phyloP scores from a whole-genome alignment of 129 eudicot genomes.

The Pittosporum tobira region DNA sequence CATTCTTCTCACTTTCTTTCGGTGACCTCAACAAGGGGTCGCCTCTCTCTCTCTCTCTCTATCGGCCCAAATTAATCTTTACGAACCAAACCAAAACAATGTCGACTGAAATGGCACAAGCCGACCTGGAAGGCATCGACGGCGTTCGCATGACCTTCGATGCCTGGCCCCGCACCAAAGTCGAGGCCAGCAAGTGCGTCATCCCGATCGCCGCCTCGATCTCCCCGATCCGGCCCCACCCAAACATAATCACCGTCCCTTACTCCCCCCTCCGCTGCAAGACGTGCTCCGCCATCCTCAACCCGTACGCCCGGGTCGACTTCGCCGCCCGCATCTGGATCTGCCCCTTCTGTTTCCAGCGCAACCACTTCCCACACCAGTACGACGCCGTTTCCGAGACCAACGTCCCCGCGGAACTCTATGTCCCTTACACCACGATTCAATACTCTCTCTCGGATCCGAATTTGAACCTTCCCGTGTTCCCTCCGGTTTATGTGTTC shows the following conservation, averaged over 20 bases:
- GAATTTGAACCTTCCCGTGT: background rate
- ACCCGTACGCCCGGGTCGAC: constrained; percentile 69
- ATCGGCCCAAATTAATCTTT: background rate
- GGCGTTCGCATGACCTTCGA: constrained; percentile 90
- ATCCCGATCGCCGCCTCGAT: constrained; percentile 89
- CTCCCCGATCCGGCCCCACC: too few relatives aligned
- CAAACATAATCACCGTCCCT: too few relatives aligned
- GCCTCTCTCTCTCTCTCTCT: constrained; percentile 8
- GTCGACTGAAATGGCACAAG: constrained; percentile 60
- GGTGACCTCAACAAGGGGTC: constrained; percentile 15
- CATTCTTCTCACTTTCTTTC: constrained; percentile 2
- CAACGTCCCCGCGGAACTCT: constrained; percentile 75
- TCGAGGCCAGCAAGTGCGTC: constrained; percentile 73
- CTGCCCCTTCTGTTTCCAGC: constrained; percentile 85
- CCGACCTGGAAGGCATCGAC: constrained; percentile 83
- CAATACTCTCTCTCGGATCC: constrained; percentile 26
- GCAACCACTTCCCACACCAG: constrained; percentile 71
- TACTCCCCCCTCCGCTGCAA: constrained; percentile 75
- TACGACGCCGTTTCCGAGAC: constrained; percentile 62
- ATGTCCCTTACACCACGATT: constrained; percentile 63
- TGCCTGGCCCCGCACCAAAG: constrained; percentile 75
- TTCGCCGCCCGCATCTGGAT: constrained; percentile 74
- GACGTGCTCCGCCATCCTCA: constrained; percentile 58
- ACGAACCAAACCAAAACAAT: constrained; percentile 6
- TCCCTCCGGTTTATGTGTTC: constrained; percentile 59